Evolutionary conservation across 2,329 filamentous ascomycete species (phyloP), one percentile per base, ranked within the genome.

Genomic region (Pseudogymnoascus sp.): DNA sequence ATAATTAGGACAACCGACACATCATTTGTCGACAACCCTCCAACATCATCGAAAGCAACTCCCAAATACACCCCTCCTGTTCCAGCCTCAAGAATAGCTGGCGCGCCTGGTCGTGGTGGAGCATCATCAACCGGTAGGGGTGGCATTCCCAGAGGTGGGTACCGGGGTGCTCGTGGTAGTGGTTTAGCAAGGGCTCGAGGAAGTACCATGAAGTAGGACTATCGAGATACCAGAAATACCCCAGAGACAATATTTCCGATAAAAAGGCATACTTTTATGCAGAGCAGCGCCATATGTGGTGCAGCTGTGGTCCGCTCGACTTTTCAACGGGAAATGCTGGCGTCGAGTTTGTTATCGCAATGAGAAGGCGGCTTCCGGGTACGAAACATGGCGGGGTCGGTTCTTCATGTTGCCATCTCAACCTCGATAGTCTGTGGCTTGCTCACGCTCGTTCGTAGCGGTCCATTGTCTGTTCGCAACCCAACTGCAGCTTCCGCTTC

Each of bases 11-110:
- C 93, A 23, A 96, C 91, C 9, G 92, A 96, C 72, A 96, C 89
- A 5, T 91, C 90, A 1, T 97, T 96, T 71, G 86, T 96, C 62
- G 91, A 96, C 35, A 90, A 96, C 69, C 93, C 92, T 6, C 76
- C 82, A 1, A 77, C 78, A n/a, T 77, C 82, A 12, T 80, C 80
- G 23, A 85, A 79, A 68, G 73, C 80, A 25, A 76, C 77, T 4
- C 73, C 77, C 6, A 82, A 78, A 65, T 71, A 70, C 55, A 63
- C 71, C 28, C 72, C 69, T 40, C 71, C 72, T 16, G 71, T 67
- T 59, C 70, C 69, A 64, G 63, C 71, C 43, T 70, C 71, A 35
- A 65, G 70, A 38, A 68, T 66, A 68, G 67, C 63, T 37, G 66
- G 68, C 31, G 61, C 62, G 23, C 40, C 62, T 61, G 61, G 65